Evolutionary conservation across 768 basidiomycete species (phyloP).

Genomic region (Rhodocollybia butyracea): DNA sequence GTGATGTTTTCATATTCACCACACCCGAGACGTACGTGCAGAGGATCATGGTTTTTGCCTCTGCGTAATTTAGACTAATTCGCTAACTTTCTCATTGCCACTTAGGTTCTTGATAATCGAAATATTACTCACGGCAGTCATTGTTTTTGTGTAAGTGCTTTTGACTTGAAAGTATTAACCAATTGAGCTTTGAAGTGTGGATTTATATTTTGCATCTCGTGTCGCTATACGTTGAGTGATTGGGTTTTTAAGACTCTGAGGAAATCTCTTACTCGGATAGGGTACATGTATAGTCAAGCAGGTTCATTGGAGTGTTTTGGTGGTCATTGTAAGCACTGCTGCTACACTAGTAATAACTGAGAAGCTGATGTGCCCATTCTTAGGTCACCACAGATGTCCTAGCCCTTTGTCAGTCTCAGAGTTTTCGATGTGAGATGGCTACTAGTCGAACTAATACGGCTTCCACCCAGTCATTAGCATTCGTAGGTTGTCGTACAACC

Average conservation of each 20-base stretch:
- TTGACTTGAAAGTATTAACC: background rate
- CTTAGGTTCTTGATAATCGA: background rate
- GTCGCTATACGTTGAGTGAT: background rate
- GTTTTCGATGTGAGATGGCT: background rate
- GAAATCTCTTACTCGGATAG: background rate
- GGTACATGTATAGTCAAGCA: background rate
- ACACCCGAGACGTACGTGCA: background rate
- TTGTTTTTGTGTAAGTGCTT: constrained; percentile 3
- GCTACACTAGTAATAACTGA: background rate
- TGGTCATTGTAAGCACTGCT: background rate
- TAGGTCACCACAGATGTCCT: background rate
- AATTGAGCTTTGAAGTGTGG: background rate
- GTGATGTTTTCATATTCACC: background rate
- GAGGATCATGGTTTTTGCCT: background rate
- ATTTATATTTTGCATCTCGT: constrained; percentile 7
- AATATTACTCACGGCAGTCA: constrained; percentile 1
- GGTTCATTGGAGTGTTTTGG: background rate
- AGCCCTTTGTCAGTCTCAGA: background rate
- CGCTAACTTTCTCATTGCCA: background rate
- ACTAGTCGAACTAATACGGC: background rate
- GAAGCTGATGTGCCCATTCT: background rate
- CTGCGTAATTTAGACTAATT: background rate
- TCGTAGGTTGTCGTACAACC: background rate
- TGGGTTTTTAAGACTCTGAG: background rate
- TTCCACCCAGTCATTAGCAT: background rate